Conservation (phyloP, 495 filamentous ascomycete species). For the Penicillium macrosclerotiorum region DNA sequence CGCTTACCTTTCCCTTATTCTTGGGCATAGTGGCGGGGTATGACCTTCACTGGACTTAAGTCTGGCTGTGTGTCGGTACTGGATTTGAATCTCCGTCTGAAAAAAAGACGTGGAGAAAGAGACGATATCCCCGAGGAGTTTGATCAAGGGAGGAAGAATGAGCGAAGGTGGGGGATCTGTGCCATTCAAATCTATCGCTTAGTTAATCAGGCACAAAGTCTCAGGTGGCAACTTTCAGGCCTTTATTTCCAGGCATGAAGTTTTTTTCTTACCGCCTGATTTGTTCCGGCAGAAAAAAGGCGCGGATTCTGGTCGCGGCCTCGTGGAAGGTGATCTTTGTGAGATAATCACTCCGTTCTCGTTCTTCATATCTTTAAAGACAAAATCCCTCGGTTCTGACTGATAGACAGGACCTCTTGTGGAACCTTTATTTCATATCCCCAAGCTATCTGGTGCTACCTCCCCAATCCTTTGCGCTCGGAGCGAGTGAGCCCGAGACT, state of each 20-base stretch:
- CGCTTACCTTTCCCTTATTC: slow-evolving; percentile 94
- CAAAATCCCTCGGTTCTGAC: too few species aligned
- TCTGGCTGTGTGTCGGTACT: slow-evolving; percentile 20
- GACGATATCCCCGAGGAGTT: slow-evolving; percentile 13
- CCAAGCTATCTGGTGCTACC: too few species aligned
- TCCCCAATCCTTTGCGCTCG: too few species aligned
- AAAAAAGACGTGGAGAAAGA: slow-evolving; percentile 8
- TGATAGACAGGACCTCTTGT: too few species aligned
- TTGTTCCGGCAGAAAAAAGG: slow-evolving; percentile 15
- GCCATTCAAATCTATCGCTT: slow-evolving; percentile 26
- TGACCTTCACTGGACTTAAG: slow-evolving; percentile 27
- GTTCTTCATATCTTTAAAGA: too few species aligned
- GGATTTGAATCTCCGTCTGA: slow-evolving; percentile 11
- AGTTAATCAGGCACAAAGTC: slow-evolving; percentile 35
- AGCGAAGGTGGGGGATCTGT: slow-evolving; percentile 20
- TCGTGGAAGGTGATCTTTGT: too few species aligned
- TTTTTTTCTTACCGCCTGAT: slow-evolving; percentile 18
- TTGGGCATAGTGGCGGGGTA: slow-evolving; percentile 73
- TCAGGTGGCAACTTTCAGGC: slow-evolving; percentile 7
- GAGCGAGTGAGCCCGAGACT: too few species aligned
- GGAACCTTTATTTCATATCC: too few species aligned
- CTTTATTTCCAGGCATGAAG: not conserved
- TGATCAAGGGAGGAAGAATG: slow-evolving; percentile 16
- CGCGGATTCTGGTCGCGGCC: too few species aligned
- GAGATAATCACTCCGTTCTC: too few species aligned